A percentile compares a stretch with the other conserved stretches of the same genome.
Conservation (phyloP, 495 filamentous ascomycete genomes). For the Clohesyomyces aquaticus region DNA sequence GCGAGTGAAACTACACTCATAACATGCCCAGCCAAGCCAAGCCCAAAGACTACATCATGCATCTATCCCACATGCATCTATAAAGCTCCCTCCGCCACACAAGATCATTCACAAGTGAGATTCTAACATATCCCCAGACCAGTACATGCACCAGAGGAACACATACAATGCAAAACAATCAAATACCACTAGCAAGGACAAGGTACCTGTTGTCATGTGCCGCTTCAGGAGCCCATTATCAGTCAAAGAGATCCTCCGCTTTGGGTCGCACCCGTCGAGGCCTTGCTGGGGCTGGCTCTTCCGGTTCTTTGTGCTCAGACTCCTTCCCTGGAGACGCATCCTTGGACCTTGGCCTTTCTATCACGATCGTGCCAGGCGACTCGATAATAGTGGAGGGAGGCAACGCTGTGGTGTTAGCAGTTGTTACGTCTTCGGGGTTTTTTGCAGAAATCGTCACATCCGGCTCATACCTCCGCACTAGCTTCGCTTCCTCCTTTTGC, state of each 20-base stretch:
- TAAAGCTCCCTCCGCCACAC: too few relatives aligned
- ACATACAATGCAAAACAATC: too few relatives aligned
- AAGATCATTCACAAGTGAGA: not conserved
- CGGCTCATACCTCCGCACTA: not conserved
- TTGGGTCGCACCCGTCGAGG: constrained; percentile 62
- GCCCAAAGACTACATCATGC: too few relatives aligned
- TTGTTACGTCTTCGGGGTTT: not conserved
- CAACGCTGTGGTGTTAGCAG: not conserved
- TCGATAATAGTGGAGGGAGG: not conserved
- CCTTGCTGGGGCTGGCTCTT: constrained; percentile 41
- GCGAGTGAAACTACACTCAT: too few relatives aligned
- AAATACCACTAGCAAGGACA: not conserved
- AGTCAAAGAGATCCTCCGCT: constrained; percentile 91
- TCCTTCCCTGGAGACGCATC: not conserved
- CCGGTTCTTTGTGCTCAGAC: not conserved
- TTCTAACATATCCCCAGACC: not conserved
- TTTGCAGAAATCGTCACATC: not conserved
- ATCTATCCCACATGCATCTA: too few relatives aligned
- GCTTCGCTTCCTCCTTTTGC: not conserved
- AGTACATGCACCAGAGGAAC: too few relatives aligned
- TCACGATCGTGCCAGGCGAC: not conserved
- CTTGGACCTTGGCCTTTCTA: not conserved
- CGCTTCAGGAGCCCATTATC: constrained; percentile 1
- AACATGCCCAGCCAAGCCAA: too few relatives aligned
- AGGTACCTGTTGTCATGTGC: too few relatives aligned